A percentile compares a stretch with the other conserved stretches of the same genome.
phyloP scores from a whole-genome alignment of 192 early-diverging fungal genomes.

The Coemansia sp. region DNA sequence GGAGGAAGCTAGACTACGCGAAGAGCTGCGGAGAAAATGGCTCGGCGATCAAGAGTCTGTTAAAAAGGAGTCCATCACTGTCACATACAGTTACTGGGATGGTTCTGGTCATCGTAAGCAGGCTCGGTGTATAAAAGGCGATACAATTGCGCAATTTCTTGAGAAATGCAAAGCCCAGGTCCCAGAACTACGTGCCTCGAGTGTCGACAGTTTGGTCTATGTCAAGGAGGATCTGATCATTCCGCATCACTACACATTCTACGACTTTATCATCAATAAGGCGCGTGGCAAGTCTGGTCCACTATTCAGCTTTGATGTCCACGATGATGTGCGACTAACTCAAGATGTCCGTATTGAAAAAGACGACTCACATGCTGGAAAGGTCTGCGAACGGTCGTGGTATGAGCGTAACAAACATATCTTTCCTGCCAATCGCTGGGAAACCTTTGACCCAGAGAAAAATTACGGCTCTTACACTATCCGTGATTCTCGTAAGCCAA shows the following conservation, averaged over 20 bases:
- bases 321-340: conserved; percentile 84
- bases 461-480: conserved; percentile 56
- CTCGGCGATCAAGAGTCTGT: conserved; percentile 74
- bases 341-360: conserved; percentile 83
- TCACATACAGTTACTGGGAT: conserved; percentile 97
- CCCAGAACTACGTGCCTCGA: conserved; percentile 74
- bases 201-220: conserved; percentile 85
- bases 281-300: conserved; percentile 95
- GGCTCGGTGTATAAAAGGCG: conserved; percentile 79
- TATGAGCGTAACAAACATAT: conserved; percentile 95
- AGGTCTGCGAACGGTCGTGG: conserved; percentile 87
- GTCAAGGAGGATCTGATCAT: conserved; percentile 96
- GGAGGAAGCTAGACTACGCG: conserved; percentile 66
- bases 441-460: conserved; percentile 85
- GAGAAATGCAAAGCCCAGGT: conserved; percentile 80
- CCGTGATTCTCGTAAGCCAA: conserved; percentile 21
- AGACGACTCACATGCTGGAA: conserved; percentile 94
- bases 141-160: conserved; percentile 85
- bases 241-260: conserved; percentile 87
- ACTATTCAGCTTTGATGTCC: conserved; percentile 90
- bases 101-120: conserved; percentile 88
- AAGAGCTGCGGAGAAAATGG: conserved; percentile 81
- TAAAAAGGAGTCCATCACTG: conserved; percentile 78
- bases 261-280: conserved; percentile 95
- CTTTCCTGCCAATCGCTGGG: conserved; percentile 91